Evolutionary conservation across 1,139 yeast species (phyloP).

Genomic region (Candida pseudoviswanathii): DNA sequence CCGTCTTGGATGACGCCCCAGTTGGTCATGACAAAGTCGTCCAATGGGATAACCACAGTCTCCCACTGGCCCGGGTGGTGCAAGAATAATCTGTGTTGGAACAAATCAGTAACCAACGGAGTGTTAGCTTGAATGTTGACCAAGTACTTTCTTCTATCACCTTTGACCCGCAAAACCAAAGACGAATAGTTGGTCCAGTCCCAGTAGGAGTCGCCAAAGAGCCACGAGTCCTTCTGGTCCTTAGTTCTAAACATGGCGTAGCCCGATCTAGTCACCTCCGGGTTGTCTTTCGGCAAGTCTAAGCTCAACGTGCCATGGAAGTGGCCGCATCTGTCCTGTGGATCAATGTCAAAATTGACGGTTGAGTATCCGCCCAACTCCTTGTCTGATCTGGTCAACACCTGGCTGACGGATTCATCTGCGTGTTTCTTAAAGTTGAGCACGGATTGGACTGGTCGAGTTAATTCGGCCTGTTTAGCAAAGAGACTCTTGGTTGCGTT

Average conservation of each 20-base stretch:
- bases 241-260: slow-evolving; percentile 86
- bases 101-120: slow-evolving; percentile 75
- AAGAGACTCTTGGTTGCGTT: slow-evolving; percentile 42
- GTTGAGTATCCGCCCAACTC: slow-evolving; percentile 81
- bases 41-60: slow-evolving; percentile 73
- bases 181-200: slow-evolving; percentile 64
- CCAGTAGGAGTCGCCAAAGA: slow-evolving; percentile 52
- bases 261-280: slow-evolving; percentile 72
- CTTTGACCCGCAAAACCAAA: slow-evolving; percentile 70
- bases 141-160: slow-evolving; percentile 74
- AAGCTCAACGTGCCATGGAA: slow-evolving; percentile 75
- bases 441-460: slow-evolving; percentile 41
- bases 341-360: slow-evolving; percentile 51
- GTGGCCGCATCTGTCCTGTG: slow-evolving; percentile 47
- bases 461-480: slow-evolving; percentile 31
- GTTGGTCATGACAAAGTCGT: slow-evolving; percentile 80
- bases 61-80: slow-evolving; percentile 83
- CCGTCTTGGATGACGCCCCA: slow-evolving; percentile 81
- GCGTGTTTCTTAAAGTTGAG: slow-evolving; percentile 58
- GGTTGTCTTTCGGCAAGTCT: slow-evolving; percentile 71
- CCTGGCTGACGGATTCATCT: slow-evolving; percentile 40
- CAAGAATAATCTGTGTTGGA: slow-evolving; percentile 78
- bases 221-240: slow-evolving; percentile 58
- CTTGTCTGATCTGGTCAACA: slow-evolving; percentile 67
- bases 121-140: slow-evolving; percentile 82